A percentile compares a stretch with the other conserved stretches of the same genome.
These are phyloP conservation scores for Salicornia ramosissima DNA, from an alignment of 148 eudicot genomes.

Conservation along the genomic window DNA sequence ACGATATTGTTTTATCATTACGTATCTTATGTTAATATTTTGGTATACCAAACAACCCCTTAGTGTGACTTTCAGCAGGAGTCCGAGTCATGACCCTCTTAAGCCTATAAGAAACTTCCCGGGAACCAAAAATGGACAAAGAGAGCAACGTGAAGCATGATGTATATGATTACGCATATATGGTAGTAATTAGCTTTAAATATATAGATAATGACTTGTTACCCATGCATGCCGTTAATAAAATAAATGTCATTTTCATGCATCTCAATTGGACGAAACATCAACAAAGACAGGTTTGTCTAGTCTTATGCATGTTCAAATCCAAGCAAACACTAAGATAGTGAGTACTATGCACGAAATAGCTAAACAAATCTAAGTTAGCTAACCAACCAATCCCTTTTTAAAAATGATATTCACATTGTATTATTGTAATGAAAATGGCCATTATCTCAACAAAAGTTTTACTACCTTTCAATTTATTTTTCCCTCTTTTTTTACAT, in stretches of 20 bases:
- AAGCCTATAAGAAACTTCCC: too few relatives aligned
- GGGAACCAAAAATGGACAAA: not conserved
- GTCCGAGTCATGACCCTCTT: too few relatives aligned
- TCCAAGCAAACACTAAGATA: slow-evolving; percentile 16
- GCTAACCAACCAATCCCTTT: not conserved
- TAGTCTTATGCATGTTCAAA: slow-evolving; percentile 14
- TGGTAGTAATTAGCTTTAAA: slow-evolving; percentile 6
- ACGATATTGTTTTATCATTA: too few relatives aligned
- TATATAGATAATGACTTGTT: slow-evolving; percentile 14
- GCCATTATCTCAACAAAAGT: too few relatives aligned
- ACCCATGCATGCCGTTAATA: not conserved
- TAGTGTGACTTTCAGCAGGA: too few relatives aligned
- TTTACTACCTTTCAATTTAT: too few relatives aligned
- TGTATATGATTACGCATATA: slow-evolving; percentile 11
- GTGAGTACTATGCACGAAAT: not conserved
- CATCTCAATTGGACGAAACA: slow-evolving; percentile 17
- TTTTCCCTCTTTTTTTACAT: too few relatives aligned
- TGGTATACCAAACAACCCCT: too few relatives aligned
- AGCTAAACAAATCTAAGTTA: too few relatives aligned
- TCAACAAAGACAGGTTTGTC: slow-evolving; percentile 18
- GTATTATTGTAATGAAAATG: not conserved
- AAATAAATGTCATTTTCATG: slow-evolving; percentile 21
- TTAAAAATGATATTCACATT: not conserved
- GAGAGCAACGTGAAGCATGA: slow-evolving; percentile 12
- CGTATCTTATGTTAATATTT: too few relatives aligned